phyloP scores from a whole-genome alignment of 1,139 yeast species.

The Pichia sp. region DNA sequence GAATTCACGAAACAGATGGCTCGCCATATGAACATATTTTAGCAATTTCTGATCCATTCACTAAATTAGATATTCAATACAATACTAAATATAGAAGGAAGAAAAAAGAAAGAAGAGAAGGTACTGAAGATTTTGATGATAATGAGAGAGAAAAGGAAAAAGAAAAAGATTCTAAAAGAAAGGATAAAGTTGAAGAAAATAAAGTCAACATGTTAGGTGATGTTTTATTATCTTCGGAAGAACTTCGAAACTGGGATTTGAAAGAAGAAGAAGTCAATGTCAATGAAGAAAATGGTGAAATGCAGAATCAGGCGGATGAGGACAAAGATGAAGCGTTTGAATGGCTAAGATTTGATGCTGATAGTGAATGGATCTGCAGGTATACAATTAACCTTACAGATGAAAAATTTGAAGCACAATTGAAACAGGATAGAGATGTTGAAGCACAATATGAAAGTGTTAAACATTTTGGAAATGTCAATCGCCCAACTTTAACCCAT shows the following conservation, averaged over 20 bases:
- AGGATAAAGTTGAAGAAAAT: constrained; percentile 35
- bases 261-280: constrained; percentile 50
- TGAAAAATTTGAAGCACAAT: constrained; percentile 89
- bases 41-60: constrained; percentile 75
- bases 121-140: constrained; percentile 12
- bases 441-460: constrained; percentile 91
- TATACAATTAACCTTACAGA: constrained; percentile 84
- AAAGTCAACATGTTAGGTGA: constrained; percentile 69
- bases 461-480: constrained; percentile 52
- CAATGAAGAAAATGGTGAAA: constrained; percentile 13
- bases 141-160: constrained; percentile 36
- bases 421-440: constrained; percentile 92
- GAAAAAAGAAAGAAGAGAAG: constrained; percentile 42
- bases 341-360: constrained; percentile 96
- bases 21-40: constrained; percentile 98
- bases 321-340: constrained; percentile 70
- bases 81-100: constrained; percentile 79
- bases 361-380: constrained; percentile 92
- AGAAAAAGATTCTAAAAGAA: constrained; percentile 26
- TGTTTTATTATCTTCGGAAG: constrained; percentile 54
- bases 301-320: constrained; percentile 29
- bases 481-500: constrained; percentile 53
- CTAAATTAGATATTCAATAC: constrained; percentile 88
- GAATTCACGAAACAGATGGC: constrained; percentile 99
- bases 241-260: constrained; percentile 65